phyloP scores from a whole-genome alignment of 2,329 filamentous ascomycete genomes.

The Microdochium nivale region DNA sequence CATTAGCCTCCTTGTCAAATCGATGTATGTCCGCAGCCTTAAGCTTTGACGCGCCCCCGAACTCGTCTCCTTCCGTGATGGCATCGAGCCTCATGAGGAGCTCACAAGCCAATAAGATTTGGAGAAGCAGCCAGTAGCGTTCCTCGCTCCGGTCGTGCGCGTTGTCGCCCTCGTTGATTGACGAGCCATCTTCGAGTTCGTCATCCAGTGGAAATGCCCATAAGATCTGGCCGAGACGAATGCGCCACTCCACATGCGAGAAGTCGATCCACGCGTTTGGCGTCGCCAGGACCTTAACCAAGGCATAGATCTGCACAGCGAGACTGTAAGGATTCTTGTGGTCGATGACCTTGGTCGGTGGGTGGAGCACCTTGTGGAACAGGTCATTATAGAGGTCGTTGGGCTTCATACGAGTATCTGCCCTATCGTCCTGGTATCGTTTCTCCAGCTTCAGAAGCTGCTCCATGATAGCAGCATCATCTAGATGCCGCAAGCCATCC shows the following conservation, averaged over 20 bases:
- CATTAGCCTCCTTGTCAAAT: conserved; percentile 53
- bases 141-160: conserved; percentile 48
- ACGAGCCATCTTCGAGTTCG: conserved; percentile 42
- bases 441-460: conserved; percentile 47
- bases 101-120: conserved; percentile 57
- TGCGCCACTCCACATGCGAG: conserved; percentile 65
- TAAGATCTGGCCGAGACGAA: conserved; percentile 62
- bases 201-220: conserved; percentile 51
- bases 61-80: conserved; percentile 51
- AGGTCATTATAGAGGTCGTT: conserved; percentile 54
- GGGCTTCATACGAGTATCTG: conserved; percentile 38
- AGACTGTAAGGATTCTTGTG: conserved; percentile 52
- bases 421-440: conserved; percentile 44
- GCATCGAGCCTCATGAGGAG: conserved; percentile 56
- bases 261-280: conserved; percentile 69
- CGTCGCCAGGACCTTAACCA: conserved; percentile 56
- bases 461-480: conserved; percentile 49
- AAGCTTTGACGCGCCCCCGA: conserved; percentile 36
- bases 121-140: conserved; percentile 58
- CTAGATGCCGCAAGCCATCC: conserved; percentile 45
- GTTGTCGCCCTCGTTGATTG: conserved; percentile 38
- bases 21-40: conserved; percentile 48
- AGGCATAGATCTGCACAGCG: conserved; percentile 59
- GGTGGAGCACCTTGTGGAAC: conserved; percentile 50
- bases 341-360: conserved; percentile 46